Percentiles rank a stretch among this genome's conserved stretches.
Conservation (phyloP, 2,329 filamentous ascomycete genomes). For the Westerdykella sp. region DNA sequence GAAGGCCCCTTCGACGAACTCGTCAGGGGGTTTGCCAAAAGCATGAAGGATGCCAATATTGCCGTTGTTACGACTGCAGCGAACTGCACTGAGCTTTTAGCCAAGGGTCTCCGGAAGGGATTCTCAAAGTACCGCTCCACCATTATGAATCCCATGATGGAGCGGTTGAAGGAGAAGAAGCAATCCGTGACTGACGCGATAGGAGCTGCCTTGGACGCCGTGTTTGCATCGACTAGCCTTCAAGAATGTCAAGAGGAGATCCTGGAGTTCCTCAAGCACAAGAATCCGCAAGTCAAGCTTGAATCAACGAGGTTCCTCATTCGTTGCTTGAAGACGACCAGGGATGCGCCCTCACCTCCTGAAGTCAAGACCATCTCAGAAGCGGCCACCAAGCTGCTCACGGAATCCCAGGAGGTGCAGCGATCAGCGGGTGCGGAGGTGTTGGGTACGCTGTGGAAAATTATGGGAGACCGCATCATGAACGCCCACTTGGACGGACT, state of each 20-base stretch:
- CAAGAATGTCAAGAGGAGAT: slow-evolving; percentile 90
- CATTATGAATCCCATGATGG: slow-evolving; percentile 85
- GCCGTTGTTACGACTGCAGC: slow-evolving; percentile 89
- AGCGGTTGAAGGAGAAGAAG: slow-evolving; percentile 97
- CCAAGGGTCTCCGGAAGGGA: slow-evolving; percentile 70
- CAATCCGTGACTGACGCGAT: slow-evolving; percentile 80
- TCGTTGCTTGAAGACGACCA: slow-evolving; percentile 74
- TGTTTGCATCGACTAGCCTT: slow-evolving; percentile 61
- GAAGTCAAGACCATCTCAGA: slow-evolving; percentile 87
- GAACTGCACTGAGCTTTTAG: slow-evolving; percentile 83
- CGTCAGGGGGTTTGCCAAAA: slow-evolving; percentile 77
- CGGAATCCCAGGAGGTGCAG: slow-evolving; percentile 79
- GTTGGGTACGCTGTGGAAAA: slow-evolving; percentile 94
- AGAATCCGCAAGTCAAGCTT: slow-evolving; percentile 97
- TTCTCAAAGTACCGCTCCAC: slow-evolving; percentile 75
- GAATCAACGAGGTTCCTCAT: slow-evolving; percentile 92
- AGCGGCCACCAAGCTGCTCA: slow-evolving; percentile 77
- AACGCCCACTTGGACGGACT: slow-evolving; percentile 82
- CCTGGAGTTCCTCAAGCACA: slow-evolving; percentile 75
- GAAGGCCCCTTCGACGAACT: slow-evolving; percentile 85
- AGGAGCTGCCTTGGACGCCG: slow-evolving; percentile 71
- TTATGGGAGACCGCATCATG: slow-evolving; percentile 95
- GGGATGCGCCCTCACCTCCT: slow-evolving; percentile 73
- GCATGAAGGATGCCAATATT: slow-evolving; percentile 98
- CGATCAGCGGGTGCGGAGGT: slow-evolving; percentile 87